These are phyloP conservation scores for Aspergillus sergii DNA, from an alignment of 2,329 filamentous ascomycete species.

Conservation along the genomic window DNA sequence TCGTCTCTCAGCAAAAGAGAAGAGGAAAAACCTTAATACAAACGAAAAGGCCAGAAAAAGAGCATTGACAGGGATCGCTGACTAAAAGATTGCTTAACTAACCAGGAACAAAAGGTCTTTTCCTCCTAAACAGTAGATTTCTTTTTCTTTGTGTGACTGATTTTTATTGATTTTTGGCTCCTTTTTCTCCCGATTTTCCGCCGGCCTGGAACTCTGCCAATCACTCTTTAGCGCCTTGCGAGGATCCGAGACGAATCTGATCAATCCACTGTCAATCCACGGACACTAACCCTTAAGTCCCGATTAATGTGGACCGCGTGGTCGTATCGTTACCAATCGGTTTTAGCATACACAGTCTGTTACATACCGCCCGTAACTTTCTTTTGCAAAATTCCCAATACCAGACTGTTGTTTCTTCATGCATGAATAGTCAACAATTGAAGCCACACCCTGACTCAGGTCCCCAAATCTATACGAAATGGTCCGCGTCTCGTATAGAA, in stretches of 20 bases:
- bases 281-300: constrained; percentile 11
- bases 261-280: constrained; percentile 6
- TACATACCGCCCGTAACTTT: background rate
- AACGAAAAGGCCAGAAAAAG: background rate
- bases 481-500: background rate
- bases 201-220: constrained; percentile 20
- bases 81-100: background rate
- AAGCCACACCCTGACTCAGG: background rate
- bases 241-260: background rate
- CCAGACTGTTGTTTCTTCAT: background rate
- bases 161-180: background rate
- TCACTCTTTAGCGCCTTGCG: background rate
- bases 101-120: background rate
- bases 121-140: background rate
- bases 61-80: background rate
- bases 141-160: background rate
- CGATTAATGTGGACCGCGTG: background rate
- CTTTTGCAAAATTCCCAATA: background rate
- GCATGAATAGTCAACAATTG: background rate
- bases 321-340: background rate
- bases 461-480: background rate
- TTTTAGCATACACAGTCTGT: background rate
- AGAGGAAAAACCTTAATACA: background rate
- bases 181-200: constrained; percentile 3
- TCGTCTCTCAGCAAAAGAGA: background rate